These are phyloP conservation scores for Tetramitus jugosus DNA, from an alignment of 208 protist species.

Conservation along the genomic window DNA sequence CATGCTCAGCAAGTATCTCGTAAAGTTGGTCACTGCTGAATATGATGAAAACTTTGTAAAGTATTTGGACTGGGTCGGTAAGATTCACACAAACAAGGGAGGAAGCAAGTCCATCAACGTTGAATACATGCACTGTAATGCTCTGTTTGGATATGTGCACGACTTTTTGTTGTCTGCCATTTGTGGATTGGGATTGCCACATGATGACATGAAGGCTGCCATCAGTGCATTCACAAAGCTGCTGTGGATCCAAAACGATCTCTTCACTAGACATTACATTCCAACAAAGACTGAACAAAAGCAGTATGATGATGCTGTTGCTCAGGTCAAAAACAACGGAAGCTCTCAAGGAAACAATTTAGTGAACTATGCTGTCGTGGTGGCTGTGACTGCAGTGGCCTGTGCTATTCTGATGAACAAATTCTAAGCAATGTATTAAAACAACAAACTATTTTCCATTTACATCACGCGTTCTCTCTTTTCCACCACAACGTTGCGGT, in stretches of 20 bases:
- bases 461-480: no score
- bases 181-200: no score
- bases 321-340: no score
- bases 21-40: slow-evolving; percentile 17
- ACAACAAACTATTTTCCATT: no score
- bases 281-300: no score
- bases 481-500: no score
- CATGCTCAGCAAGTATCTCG: slow-evolving; percentile 21
- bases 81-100: slow-evolving; percentile 16
- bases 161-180: background rate
- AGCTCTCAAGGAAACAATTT: no score
- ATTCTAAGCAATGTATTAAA: no score
- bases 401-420: no score
- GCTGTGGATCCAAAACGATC: slow-evolving; percentile 24
- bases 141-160: slow-evolving; percentile 10
- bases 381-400: no score
- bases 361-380: no score
- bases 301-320: no score
- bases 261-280: slow-evolving; percentile 17
- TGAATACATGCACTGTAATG: slow-evolving; percentile 14
- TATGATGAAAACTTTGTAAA: background rate
- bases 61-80: slow-evolving; percentile 24
- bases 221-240: slow-evolving; percentile 10
- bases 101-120: slow-evolving; percentile 2
- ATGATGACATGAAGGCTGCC: background rate